Conservation (phyloP, 345 rosid genomes). For the Lumnitzera littorea region DNA sequence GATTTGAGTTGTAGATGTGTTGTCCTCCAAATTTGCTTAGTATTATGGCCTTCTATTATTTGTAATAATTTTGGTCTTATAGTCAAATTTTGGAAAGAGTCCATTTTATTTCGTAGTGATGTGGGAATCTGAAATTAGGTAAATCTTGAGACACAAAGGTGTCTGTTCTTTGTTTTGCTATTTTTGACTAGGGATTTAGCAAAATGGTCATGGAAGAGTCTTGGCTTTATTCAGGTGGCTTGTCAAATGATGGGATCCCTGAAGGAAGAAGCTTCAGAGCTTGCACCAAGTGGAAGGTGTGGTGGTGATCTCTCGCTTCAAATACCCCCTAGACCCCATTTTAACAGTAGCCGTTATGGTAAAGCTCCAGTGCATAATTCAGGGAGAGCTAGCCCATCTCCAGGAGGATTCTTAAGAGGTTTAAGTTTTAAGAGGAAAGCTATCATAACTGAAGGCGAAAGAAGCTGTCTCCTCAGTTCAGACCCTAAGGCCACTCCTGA, state of each 20-base stretch:
- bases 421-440: slow-evolving; percentile 69
- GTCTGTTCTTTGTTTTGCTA: too few relatives aligned
- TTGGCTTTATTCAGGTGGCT: slow-evolving; percentile 26
- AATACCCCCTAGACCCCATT: slow-evolving; percentile 59
- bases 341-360: slow-evolving; percentile 35
- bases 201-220: too few relatives aligned
- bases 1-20: too few relatives aligned
- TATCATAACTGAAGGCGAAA: slow-evolving; percentile 42
- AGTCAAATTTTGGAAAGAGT: too few relatives aligned
- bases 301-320: slow-evolving; percentile 67
- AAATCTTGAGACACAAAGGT: too few relatives aligned
- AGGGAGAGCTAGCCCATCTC: slow-evolving; percentile 44
- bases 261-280: slow-evolving; percentile 28
- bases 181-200: too few relatives aligned
- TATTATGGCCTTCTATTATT: too few relatives aligned
- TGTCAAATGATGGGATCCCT: slow-evolving; percentile 24
- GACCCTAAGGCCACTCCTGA: slow-evolving; percentile 36
- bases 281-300: slow-evolving; percentile 40
- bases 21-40: too few relatives aligned
- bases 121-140: too few relatives aligned
- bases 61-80: too few relatives aligned
- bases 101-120: too few relatives aligned
- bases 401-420: slow-evolving; percentile 58
- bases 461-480: slow-evolving; percentile 55
- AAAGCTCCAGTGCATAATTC: slow-evolving; percentile 54